Conservation (phyloP, 495 filamentous ascomycete genomes). For the Xylaria sp. region DNA sequence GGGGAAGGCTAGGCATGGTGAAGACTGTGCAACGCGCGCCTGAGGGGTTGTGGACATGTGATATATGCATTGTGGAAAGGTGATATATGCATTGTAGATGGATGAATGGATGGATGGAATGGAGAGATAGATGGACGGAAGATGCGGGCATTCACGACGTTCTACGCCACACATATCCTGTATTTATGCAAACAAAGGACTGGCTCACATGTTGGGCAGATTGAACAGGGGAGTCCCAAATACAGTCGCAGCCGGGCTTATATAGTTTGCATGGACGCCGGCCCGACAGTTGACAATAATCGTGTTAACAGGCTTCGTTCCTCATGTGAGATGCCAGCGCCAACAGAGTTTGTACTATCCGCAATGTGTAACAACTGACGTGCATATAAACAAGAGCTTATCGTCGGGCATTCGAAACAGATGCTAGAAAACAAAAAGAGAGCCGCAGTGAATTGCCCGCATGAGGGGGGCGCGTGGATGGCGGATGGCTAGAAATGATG, state of each 20-base stretch:
- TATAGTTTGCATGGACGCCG: constrained; percentile 18
- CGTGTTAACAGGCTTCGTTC: not conserved
- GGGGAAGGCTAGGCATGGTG: not conserved
- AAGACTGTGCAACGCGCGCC: not conserved
- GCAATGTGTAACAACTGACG: not conserved
- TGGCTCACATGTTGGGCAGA: constrained; percentile 14
- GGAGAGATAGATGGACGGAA: not conserved
- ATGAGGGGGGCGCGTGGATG: not conserved
- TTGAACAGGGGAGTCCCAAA: not conserved
- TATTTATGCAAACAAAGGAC: constrained; percentile 6
- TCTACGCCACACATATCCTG: not conserved
- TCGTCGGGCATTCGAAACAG: not conserved
- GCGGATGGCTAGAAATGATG: not conserved
- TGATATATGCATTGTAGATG: too few relatives aligned
- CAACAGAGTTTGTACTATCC: constrained; percentile 12
- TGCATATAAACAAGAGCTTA: not conserved
- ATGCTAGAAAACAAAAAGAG: not conserved
- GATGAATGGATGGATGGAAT: too few relatives aligned
- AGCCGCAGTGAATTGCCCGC: not conserved
- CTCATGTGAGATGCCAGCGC: not conserved
- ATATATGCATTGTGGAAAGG: not conserved
- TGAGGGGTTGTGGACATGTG: not conserved
- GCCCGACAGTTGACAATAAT: not conserved
- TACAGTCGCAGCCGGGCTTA: not conserved
- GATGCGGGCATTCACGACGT: not conserved